Evolutionary conservation across 495 filamentous ascomycete species (phyloP), one percentile per base, ranked within the genome.

Genomic region (Penicillium alfredii): DNA sequence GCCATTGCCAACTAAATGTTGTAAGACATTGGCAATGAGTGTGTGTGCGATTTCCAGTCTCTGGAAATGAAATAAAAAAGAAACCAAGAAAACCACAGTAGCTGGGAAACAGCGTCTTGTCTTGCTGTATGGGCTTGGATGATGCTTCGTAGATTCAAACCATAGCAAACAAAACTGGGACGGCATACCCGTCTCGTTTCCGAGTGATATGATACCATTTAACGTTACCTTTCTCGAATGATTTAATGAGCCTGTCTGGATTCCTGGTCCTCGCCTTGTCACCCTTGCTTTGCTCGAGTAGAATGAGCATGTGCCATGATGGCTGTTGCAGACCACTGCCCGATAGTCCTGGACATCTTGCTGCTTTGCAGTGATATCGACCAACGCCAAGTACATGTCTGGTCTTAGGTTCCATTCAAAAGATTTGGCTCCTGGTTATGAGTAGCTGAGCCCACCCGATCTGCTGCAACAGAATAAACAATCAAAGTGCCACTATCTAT

Each of bases 1-100:
- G 70, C 82, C 48, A 63, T 87, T 57, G 80, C 86, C 53, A 75
- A 78, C 59, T 78, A 76, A 64, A 53, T 53, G 44, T 61, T 35
- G 43, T 45, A 8, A 29, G 56, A 58, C 60, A 55, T 55, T 52
- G 52, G 47, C 30, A 44, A 40, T 42, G 39, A 43, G 47, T 27
- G 33, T 47, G 40, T 18, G 20, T 33, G 35, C 32, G 20, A 44
- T 50, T 33, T 20, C 38, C 42, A 37, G 13, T 43, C 1, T 24
- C 33, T 33, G 42, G 33, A 25, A 45, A 42, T 43, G 45, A 41
- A 44, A 40, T 38, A 46, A 53, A 54, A 49, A 38, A 50, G 51
- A 60, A 38, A 32, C 40, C 40, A 49, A 52, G 55, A 60, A 63
- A 60, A n/a, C n/a, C n/a, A n/a, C 42, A 47, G 56, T 56, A 53